phyloP scores from a whole-genome alignment of 1,284 basidiomycete genomes.

The Golubevia sp. region DNA sequence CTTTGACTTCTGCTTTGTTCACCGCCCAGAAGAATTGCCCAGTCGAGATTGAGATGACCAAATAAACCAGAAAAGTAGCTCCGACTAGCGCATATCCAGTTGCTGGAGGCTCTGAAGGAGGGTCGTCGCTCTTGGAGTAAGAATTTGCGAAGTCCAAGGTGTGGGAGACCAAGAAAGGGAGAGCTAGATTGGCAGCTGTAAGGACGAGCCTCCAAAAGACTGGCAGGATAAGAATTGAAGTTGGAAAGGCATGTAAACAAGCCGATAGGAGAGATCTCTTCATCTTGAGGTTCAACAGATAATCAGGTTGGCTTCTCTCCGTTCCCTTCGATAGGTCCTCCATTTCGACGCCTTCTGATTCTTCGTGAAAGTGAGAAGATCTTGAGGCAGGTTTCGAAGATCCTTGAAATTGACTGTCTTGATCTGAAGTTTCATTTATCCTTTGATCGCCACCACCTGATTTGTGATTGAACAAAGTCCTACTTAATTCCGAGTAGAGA shows the following conservation, averaged over 20 bases:
- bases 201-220: slow-evolving; percentile 22
- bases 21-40: slow-evolving; percentile 36
- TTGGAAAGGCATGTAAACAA: slow-evolving; percentile 22
- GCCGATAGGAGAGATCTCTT: slow-evolving; percentile 18
- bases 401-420: no score
- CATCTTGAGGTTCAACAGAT: no score
- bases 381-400: no score
- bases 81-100: slow-evolving; percentile 41
- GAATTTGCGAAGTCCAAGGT: slow-evolving; percentile 35
- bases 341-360: no score
- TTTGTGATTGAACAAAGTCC: neutral
- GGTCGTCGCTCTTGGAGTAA: slow-evolving; percentile 9
- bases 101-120: slow-evolving; percentile 17
- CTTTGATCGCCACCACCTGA: no score
- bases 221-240: slow-evolving; percentile 18
- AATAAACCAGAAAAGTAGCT: slow-evolving; percentile 35
- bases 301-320: no score
- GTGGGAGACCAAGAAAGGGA: slow-evolving; percentile 27
- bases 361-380: no score
- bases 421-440: no score
- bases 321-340: no score
- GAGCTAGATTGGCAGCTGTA: slow-evolving; percentile 21
- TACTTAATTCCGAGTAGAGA: no score
- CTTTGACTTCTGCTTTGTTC: slow-evolving; percentile 24
- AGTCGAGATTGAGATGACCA: slow-evolving; percentile 20